Evolutionary conservation across 2,329 filamentous ascomycete species (phyloP), one percentile per base, ranked within the genome.

Genomic region (Monosporascus sp.): DNA sequence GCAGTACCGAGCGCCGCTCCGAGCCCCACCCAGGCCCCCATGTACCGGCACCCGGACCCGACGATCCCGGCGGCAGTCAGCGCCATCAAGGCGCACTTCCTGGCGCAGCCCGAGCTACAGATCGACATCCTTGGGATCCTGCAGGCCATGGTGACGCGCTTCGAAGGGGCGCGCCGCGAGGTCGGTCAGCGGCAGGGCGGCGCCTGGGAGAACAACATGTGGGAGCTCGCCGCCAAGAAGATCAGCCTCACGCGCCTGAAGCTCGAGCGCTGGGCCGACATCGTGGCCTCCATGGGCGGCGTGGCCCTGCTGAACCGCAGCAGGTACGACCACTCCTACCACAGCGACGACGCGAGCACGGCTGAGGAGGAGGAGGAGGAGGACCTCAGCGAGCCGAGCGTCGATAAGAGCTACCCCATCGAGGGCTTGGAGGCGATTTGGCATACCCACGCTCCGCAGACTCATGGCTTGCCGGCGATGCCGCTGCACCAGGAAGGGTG

Each of bases 191-290:
- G 46, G n/a, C 52, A 73, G 7, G 55, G 63, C 0, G 71, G 64
- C n/a, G 62, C 61, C 0, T 69, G 69, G 51, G 71, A 76, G 11
- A 73, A 74, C 50, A 78, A 76, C 47, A 60, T 79, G 0, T 81
- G 77, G 77, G 75, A 75, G 6, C 65, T 80, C 56, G 75, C 73
- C 0, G 73, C 77, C 0, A 70, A 73, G 38, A 79, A 80, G 45
- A 64, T 81, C 1, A 69, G 71, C 20, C 73, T 80, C 36, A 75
- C 74, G 0, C 72, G 71, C 7, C 66, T 72, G 3, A 79, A 78
- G 55, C 57, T 81, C 0, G 75, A 77, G 49, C 68, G 71, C 17
- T 80, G 75, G 73, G 71, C 75, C 0, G 76, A 79, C 48, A 67
- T 76, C 0, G 71, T 78, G 0, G 69, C 74, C 2, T 55, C 61